Base-by-base conservation (phyloP, 2,329 filamentous ascomycete species). In the Aspergillus glaucus region DNA sequence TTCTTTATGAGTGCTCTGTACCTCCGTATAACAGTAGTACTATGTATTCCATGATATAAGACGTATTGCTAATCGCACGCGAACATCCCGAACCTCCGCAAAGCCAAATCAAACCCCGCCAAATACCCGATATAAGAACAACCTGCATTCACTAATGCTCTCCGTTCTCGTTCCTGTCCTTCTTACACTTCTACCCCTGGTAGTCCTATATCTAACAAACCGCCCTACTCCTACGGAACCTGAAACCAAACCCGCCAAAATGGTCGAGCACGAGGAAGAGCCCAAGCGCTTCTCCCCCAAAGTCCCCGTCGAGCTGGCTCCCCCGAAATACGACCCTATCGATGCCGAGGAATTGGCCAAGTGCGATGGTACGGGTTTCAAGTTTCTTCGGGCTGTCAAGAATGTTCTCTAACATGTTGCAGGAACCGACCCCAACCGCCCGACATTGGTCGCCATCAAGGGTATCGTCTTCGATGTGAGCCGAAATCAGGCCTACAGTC, bases 391-490 rank as follows among this genome's bases (percentile, higher is more conserved):
- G 6, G 6, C 14, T 36, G 2, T 7, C 34, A 15, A 36, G 5
- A 2, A 6, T n/a, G 8, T 2, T 30, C 10, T 36, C 32, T 32
- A 24, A 24, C 10, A n/a, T 8, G 37, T 22, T 12, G 10, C 47
- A 75, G 67, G 68, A 42, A 68, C 62, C 46, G 65, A 73, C 50
- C 55, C 69, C 14, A 68, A 55, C 45, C 77, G 75, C 50, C 79
- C 81, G 10, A 82, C 76, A 4, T 75, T 79, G 54, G 78, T 84
- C 32, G 79, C 79, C 14, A 84, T 85, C 62, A 82, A 95, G 86
- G 92, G 93, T 59, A 88, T 86, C 52, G 86, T 98, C 46, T 98
- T 96, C 64, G 92, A 98, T 64, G 93, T 98, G 52, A 89, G 82
- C 21, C 87, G 86, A 45, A 98, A 97, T 70, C 84, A 87, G 56